A percentile compares a stretch with the other conserved stretches of the same genome.
Conservation (phyloP, 176 grass and related monocot genomes). For the Oropetium thomaeum region DNA sequence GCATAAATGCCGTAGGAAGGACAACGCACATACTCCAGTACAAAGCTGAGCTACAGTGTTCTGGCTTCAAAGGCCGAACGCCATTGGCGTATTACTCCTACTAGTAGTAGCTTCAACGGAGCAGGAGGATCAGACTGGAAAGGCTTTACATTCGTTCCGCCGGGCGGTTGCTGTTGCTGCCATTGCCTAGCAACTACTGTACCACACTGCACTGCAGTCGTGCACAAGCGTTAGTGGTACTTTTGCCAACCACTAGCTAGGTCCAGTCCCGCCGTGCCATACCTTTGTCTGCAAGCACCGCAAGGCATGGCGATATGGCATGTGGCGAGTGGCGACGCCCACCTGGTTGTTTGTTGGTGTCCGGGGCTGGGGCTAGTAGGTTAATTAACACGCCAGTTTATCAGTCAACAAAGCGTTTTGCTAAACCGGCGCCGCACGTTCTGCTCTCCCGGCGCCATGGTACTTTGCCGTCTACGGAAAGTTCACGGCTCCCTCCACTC, state of each 20-base stretch:
- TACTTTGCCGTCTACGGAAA: constrained; percentile 25
- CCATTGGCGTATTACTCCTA: not conserved
- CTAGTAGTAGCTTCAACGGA: not conserved
- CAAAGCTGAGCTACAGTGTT: not conserved
- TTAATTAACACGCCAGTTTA: not conserved
- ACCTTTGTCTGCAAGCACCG: not conserved
- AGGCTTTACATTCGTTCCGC: too few species aligned
- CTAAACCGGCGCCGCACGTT: constrained; percentile 15
- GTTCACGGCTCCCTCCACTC: not conserved
- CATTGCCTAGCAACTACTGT: not conserved
- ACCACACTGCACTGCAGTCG: not conserved
- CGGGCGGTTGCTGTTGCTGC: not conserved
- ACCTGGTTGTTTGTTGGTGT: constrained; percentile 3
- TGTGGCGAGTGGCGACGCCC: constrained; percentile 15
- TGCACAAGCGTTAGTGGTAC: not conserved
- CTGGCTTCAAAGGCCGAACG: not conserved
- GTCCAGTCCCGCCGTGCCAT: not conserved
- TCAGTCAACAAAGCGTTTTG: not conserved
- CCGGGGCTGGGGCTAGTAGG: not conserved
- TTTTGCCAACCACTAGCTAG: not conserved
- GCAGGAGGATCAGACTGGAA: too few species aligned
- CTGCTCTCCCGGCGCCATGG: not conserved
- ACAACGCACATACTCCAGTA: not conserved
- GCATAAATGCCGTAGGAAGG: constrained; percentile 29
- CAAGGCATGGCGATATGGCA: too few species aligned